phyloP scores from a whole-genome alignment of 371 early-diverging fungal species.

The Rhizopus microsporus region DNA sequence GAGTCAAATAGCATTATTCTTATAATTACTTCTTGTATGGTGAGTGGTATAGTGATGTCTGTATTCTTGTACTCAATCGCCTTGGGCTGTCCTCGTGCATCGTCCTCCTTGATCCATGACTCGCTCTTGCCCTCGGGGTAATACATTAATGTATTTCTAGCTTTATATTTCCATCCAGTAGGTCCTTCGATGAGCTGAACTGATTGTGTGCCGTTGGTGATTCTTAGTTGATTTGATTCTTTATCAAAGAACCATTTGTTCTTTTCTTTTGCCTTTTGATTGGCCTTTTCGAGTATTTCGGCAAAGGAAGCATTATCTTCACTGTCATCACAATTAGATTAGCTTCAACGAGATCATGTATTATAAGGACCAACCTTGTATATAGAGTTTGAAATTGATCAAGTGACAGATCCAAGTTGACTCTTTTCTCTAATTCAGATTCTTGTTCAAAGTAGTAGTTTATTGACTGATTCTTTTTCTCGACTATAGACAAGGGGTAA shows the following conservation, averaged over 20 bases:
- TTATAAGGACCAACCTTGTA: conserved; percentile 56
- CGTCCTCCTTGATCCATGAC: conserved; percentile 36
- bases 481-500: not conserved
- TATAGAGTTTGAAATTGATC: conserved; percentile 78
- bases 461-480: conserved; percentile 8
- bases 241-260: conserved; percentile 74
- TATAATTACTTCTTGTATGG: not conserved
- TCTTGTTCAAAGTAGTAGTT: conserved; percentile 41
- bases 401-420: conserved; percentile 42
- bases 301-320: conserved; percentile 87
- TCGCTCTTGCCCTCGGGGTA: conserved; percentile 51
- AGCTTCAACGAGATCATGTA: not conserved
- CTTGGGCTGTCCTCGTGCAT: conserved; percentile 52
- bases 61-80: conserved; percentile 59
- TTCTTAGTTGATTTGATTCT: conserved; percentile 46
- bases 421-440: conserved; percentile 32
- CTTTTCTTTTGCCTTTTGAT: conserved; percentile 57
- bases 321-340: conserved; percentile 23
- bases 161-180: conserved; percentile 60
- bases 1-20: not conserved
- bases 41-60: conserved; percentile 30
- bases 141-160: conserved; percentile 70
- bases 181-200: conserved; percentile 33
- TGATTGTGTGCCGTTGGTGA: conserved; percentile 16
- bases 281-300: conserved; percentile 64